These are phyloP conservation scores for Lanmaoa rubissima DNA, from an alignment of 768 basidiomycete genomes.

Conservation along the genomic window DNA sequence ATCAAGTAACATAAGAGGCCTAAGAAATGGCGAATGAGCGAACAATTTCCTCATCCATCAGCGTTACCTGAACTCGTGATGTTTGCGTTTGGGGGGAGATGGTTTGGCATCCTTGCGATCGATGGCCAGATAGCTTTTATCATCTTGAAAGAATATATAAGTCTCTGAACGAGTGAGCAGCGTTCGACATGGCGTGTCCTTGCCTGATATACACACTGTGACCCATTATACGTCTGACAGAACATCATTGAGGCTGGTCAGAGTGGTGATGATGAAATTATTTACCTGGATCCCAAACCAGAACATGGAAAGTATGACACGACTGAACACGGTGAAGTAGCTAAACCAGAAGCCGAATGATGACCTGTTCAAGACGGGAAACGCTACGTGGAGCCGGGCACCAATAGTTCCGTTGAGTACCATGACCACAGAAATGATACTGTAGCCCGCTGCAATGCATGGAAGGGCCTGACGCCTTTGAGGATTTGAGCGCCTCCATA, in stretches of 20 bases:
- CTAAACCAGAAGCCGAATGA: slow-evolving; percentile 90
- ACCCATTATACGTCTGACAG: slow-evolving; percentile 51
- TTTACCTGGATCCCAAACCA: slow-evolving; percentile 75
- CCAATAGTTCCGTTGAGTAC: slow-evolving; percentile 78
- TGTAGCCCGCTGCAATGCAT: slow-evolving; percentile 70
- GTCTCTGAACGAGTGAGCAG: neutral
- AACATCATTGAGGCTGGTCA: neutral
- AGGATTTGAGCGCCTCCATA: neutral
- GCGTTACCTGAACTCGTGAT: slow-evolving; percentile 61
- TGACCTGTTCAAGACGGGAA: slow-evolving; percentile 76
- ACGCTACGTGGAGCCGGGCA: slow-evolving; percentile 73
- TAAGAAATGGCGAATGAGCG: slow-evolving; percentile 18
- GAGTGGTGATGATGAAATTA: neutral
- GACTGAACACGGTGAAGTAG: slow-evolving; percentile 80
- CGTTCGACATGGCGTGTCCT: neutral
- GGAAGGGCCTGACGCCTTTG: slow-evolving; percentile 61
- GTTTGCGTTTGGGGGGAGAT: slow-evolving; percentile 50
- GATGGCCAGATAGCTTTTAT: slow-evolving; percentile 84
- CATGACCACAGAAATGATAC: slow-evolving; percentile 70
- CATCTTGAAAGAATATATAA: slow-evolving; percentile 40
- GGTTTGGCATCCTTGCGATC: slow-evolving; percentile 60
- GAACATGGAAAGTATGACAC: slow-evolving; percentile 73
- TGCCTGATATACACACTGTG: slow-evolving; percentile 72
- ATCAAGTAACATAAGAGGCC: slow-evolving; percentile 76
- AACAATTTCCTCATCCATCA: neutral